Base-by-base conservation (phyloP, 1,284 basidiomycete species). In the Cutaneotrichosporon arboriforme region DNA sequence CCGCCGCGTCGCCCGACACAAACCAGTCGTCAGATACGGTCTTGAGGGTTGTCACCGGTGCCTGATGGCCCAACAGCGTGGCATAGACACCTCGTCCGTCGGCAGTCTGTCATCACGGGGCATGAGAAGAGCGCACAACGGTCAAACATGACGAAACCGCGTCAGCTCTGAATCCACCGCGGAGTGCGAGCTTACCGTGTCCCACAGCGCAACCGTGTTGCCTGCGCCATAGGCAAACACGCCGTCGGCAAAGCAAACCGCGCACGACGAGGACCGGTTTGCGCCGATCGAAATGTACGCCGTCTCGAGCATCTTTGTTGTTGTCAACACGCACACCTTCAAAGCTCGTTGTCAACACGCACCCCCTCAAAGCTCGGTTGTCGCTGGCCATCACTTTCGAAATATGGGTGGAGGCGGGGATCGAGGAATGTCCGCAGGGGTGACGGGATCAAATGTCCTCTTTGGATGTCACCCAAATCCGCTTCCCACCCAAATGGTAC, bases 201-300 rank as follows among this genome's bases (percentile, higher is more conserved):
- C 74, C 91, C 92, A 96, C 12, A 94, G 72, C 5, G 85, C 84
- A 21, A 96, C 73, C 18, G 86, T 77, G 52, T 79, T 84, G n/a
- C 83, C 84, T 0, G 88, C 83, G 17, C 86, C 92, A 62, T 87
- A 91, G 0, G 84, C 87, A 36, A 90, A 75, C 2, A 86, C 72
- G 2, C 84, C 84, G 1, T 73, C 65, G 1, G 81, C 49, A 0
- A 46, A 72, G 65, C 82, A 80, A 10, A 84, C 84, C 2, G 83
- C 81, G 61, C 69, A 68, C 4, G 85, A 80, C 39, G 81, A 79
- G 66, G 85, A 82, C 33, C 90, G 81, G 68, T 94, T 96, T 14
- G 83, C 81, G 7, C 89, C 83, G 1, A 87, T 83, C 2, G 88
- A 80, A 46, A 89, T 84, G 72, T 93, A 93, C 14, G 60, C 58